phyloP scores from a whole-genome alignment of 1,139 yeast genomes.

The Debaryomyces nepalensis region DNA sequence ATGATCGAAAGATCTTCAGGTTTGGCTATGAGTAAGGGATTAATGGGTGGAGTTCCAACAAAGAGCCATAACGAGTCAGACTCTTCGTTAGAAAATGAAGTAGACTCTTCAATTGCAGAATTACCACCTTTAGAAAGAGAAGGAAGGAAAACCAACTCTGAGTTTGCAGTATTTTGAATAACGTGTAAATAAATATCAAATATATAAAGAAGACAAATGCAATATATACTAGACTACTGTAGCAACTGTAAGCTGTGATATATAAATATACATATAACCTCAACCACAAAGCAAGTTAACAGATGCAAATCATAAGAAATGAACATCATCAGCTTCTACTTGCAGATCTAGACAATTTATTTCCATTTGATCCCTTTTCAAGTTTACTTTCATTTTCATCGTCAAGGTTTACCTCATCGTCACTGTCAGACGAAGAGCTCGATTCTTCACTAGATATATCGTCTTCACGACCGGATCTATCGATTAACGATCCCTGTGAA shows the following conservation, averaged over 20 bases:
- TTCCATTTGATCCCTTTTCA: conserved; percentile 23
- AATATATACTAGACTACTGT: background rate
- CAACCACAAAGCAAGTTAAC: conserved; percentile 5
- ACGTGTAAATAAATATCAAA: conserved; percentile 3
- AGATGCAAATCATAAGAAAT: conserved; percentile 3
- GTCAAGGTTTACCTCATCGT: conserved; percentile 29
- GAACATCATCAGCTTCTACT: conserved; percentile 36
- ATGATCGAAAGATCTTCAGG: conserved; percentile 70
- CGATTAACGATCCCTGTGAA: conserved; percentile 40
- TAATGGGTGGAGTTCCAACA: conserved; percentile 69
- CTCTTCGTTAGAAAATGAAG: conserved; percentile 24
- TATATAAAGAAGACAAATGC: conserved; percentile 8
- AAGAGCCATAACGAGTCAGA: conserved; percentile 20
- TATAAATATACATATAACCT: conserved; percentile 6
- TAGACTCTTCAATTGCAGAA: conserved; percentile 50
- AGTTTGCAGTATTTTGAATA: conserved; percentile 5
- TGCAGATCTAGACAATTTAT: conserved; percentile 45
- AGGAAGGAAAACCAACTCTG: conserved; percentile 54
- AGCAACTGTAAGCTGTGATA: background rate
- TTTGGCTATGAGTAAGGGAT: conserved; percentile 88
- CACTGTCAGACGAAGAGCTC: conserved; percentile 36
- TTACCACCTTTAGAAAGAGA: conserved; percentile 90
- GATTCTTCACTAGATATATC: conserved; percentile 36
- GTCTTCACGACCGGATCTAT: conserved; percentile 23
- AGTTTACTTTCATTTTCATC: conserved; percentile 28